These are phyloP conservation scores for Tolypocladium sp. DNA, from an alignment of 2,329 filamentous ascomycete genomes.

Conservation along the genomic window DNA sequence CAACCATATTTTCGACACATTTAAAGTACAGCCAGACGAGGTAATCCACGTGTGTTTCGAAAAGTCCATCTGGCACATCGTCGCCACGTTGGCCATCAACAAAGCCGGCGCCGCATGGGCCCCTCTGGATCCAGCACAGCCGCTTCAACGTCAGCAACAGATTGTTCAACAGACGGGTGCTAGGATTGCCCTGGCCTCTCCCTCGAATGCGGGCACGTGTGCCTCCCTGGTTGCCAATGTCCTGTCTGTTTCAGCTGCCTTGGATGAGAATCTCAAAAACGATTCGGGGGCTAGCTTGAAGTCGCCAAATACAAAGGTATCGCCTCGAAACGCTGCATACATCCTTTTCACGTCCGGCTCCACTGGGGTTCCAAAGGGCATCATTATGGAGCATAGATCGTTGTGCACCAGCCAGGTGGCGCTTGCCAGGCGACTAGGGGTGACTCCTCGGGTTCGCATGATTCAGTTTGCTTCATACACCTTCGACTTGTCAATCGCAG, in stretches of 20 bases:
- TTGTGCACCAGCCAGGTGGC: no score
- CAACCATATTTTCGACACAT: conserved; percentile 15
- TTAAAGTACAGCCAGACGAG: background rate
- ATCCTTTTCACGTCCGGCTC: no score
- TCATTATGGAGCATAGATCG: no score
- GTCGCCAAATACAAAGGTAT: background rate
- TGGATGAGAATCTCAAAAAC: background rate
- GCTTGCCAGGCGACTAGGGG: no score
- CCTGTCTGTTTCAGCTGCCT: background rate
- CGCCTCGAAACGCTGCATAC: no score
- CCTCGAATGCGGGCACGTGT: background rate
- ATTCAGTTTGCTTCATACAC: no score
- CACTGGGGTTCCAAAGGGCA: no score
- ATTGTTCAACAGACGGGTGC: conserved; percentile 3
- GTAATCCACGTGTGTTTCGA: conserved; percentile 6
- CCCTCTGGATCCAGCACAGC: conserved; percentile 3
- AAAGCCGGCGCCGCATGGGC: conserved; percentile 7
- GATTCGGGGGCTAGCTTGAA: background rate
- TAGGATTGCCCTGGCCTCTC: background rate
- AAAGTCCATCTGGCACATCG: conserved; percentile 3
- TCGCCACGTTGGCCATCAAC: conserved; percentile 5
- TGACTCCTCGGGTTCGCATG: no score
- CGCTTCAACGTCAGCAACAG: background rate
- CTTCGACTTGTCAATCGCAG: conserved; percentile 5
- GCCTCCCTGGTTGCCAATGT: background rate